Evolutionary conservation across 2,329 filamentous ascomycete species (phyloP).

Genomic region (Falciphora oryzae): DNA sequence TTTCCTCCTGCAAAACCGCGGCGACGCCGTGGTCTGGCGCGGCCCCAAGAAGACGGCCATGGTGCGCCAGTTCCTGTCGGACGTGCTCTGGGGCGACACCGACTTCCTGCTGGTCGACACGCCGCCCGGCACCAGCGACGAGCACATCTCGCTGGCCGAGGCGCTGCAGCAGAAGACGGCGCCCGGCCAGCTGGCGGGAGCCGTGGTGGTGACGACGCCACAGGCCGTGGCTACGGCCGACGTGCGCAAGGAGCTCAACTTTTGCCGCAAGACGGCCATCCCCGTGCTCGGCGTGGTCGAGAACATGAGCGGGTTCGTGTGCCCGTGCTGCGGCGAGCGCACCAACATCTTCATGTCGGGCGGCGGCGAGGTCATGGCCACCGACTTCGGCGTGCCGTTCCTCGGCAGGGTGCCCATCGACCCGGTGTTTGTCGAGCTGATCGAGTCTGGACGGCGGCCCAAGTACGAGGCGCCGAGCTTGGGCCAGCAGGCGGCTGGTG

Average conservation of each 20-base stretch:
- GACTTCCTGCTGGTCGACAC: conserved; percentile 95
- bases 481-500: too few relatives aligned
- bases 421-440: conserved; percentile 79
- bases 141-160: conserved; percentile 92
- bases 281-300: conserved; percentile 83
- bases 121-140: conserved; percentile 91
- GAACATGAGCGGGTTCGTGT: conserved; percentile 95
- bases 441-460: conserved; percentile 67
- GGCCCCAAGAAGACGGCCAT: conserved; percentile 99
- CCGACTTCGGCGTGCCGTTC: conserved; percentile 78
- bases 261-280: conserved; percentile 79
- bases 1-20: conserved; percentile 76
- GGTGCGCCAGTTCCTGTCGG: conserved; percentile 91
- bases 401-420: conserved; percentile 87
- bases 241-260: conserved; percentile 91
- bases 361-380: conserved; percentile 82
- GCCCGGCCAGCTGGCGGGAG: conserved; percentile 70
- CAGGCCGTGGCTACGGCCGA: conserved; percentile 92
- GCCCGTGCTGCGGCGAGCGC: conserved; percentile 73
- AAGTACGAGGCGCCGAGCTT: conserved; percentile 46
- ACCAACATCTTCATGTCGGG: conserved; percentile 92
- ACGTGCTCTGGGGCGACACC: conserved; percentile 81
- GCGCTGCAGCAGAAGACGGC: conserved; percentile 62
- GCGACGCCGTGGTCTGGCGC: conserved; percentile 93
- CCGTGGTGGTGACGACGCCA: conserved; percentile 92